phyloP scores from a whole-genome alignment of 2,329 filamentous ascomycete genomes.

The Venturia oleaginea region DNA sequence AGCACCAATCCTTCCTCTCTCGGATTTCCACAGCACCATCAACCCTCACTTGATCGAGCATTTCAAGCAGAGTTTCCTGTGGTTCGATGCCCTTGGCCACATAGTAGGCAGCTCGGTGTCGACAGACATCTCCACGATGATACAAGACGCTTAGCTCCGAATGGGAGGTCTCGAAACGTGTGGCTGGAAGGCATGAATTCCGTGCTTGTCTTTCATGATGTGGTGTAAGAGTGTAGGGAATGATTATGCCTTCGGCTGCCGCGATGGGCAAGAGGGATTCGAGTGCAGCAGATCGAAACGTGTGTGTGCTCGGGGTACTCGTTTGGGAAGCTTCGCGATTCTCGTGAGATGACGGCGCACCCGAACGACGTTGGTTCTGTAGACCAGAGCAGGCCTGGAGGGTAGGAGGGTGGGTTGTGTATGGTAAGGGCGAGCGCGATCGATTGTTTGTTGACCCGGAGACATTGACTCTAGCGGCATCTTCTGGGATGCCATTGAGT shows the following conservation, averaged over 20 bases:
- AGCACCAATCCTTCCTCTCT: constrained; percentile 7
- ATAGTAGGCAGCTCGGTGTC: neutral
- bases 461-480: neutral
- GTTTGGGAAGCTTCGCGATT: neutral
- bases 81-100: neutral
- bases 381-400: neutral
- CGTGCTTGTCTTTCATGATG: neutral
- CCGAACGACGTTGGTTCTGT: neutral
- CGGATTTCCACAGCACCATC: constrained; percentile 5
- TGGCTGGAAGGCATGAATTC: neutral
- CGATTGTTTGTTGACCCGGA: neutral
- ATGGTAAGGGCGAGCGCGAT: neutral
- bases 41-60: neutral
- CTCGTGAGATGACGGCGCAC: neutral
- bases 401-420: neutral
- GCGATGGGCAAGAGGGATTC: constrained; percentile 29
- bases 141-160: neutral
- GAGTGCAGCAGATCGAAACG: constrained; percentile 25
- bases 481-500: neutral
- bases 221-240: neutral
- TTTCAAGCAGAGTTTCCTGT: neutral
- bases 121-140: neutral
- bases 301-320: neutral
- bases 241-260: constrained; percentile 25
- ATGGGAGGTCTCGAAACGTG: neutral